phyloP scores from a whole-genome alignment of 768 basidiomycete genomes.

The Scleroderma bovista region DNA sequence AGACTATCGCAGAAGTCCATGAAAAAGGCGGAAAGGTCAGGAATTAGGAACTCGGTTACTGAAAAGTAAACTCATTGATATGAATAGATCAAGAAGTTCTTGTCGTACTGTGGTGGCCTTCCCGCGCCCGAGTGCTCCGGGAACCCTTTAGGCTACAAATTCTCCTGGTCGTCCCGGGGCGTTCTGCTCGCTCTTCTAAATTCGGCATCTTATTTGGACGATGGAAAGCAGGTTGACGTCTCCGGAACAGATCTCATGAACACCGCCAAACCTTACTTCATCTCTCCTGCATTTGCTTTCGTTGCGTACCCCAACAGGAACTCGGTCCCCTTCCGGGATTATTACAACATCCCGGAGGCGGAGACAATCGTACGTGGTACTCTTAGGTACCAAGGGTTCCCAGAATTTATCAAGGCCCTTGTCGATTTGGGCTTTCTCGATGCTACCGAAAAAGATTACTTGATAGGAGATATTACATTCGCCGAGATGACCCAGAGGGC shows the following conservation, averaged over 20 bases:
- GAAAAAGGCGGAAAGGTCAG: constrained; percentile 87
- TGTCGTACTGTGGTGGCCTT: constrained; percentile 94
- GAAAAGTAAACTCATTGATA: not conserved
- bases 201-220: constrained; percentile 72
- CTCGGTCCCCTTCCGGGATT: constrained; percentile 85
- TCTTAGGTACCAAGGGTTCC: constrained; percentile 94
- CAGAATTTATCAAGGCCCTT: constrained; percentile 84
- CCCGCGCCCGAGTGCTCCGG: constrained; percentile 86
- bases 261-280: constrained; percentile 88
- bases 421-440: constrained; percentile 87
- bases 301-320: constrained; percentile 97
- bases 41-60: not conserved
- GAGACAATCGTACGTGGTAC: constrained; percentile 92
- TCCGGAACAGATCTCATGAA: constrained; percentile 83
- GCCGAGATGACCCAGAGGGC: constrained; percentile 75
- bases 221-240: constrained; percentile 60
- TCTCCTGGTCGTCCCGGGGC: constrained; percentile 97
- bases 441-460: constrained; percentile 69
- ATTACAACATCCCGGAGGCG: constrained; percentile 90
- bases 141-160: constrained; percentile 98
- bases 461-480: constrained; percentile 74
- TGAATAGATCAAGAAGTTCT: constrained; percentile 76
- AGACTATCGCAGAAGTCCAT: constrained; percentile 92
- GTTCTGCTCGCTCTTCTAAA: constrained; percentile 94
- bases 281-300: constrained; percentile 92